Percentiles rank a stretch among this genome's conserved stretches.
Conservation (phyloP, 768 basidiomycete species). For the Steccherinum ochraceum region DNA sequence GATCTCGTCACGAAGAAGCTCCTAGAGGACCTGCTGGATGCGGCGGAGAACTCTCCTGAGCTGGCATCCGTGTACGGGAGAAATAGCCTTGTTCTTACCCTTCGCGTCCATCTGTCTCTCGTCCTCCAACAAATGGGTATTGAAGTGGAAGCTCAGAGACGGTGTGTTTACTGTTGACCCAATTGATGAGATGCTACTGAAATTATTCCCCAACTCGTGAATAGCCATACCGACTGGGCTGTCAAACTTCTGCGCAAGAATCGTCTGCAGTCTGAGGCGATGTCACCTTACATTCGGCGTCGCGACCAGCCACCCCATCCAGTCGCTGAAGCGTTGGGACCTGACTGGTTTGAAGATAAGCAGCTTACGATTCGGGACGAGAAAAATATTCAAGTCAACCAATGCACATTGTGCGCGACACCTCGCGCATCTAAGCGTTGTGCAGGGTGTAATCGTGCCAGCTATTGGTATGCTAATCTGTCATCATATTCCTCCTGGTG, state of each 20-base stretch:
- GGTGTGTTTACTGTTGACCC: constrained; percentile 8
- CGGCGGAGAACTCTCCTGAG: background rate
- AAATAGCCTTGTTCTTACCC: no score
- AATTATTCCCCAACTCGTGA: background rate
- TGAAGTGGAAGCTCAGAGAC: constrained; percentile 7
- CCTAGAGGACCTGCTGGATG: background rate
- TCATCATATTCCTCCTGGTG: no score
- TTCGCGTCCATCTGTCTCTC: constrained; percentile 8
- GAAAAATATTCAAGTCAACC: no score
- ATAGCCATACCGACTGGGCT: background rate
- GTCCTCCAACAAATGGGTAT: constrained; percentile 9
- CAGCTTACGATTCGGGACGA: no score
- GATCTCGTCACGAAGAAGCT: no score
- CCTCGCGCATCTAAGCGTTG: no score
- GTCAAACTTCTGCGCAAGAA: background rate
- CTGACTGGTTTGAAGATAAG: background rate
- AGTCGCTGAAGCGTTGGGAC: constrained; percentile 10
- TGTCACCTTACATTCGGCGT: background rate
- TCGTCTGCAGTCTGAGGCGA: background rate
- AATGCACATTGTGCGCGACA: no score
- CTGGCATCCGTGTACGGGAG: background rate
- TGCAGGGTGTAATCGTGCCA: no score
- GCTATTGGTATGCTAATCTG: no score
- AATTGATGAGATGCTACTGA: no score
- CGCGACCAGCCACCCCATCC: constrained; percentile 2